Conservation (phyloP, 768 basidiomycete species). For the Mycena maculata region DNA sequence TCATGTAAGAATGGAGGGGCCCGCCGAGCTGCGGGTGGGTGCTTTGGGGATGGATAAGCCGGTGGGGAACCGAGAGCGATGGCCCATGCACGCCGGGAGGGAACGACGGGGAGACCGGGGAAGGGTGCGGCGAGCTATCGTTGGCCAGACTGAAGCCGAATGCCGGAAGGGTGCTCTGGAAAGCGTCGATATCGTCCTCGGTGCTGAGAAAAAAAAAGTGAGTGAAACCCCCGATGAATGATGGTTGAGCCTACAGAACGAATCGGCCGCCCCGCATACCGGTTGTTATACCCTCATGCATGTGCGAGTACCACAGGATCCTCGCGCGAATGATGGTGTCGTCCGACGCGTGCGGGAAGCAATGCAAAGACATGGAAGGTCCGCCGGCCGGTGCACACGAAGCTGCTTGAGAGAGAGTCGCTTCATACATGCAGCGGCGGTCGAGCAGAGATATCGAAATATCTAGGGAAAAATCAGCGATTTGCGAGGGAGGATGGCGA, state of each 20-base stretch:
- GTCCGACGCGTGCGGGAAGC: constrained; percentile 63
- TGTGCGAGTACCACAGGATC: constrained; percentile 91
- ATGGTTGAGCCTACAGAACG: constrained; percentile 66
- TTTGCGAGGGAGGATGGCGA: not conserved
- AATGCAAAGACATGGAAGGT: constrained; percentile 45
- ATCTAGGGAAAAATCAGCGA: constrained; percentile 25
- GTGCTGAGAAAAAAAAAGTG: constrained; percentile 54
- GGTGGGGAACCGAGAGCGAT: constrained; percentile 25
- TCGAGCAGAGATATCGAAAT: constrained; percentile 57
- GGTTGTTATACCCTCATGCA: constrained; percentile 85
- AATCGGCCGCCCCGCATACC: constrained; percentile 89
- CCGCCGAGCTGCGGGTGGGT: constrained; percentile 43
- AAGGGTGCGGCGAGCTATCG: constrained; percentile 44
- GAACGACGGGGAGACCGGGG: constrained; percentile 51
- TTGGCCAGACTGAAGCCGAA: constrained; percentile 40
- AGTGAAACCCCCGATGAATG: constrained; percentile 19
- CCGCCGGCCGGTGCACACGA: constrained; percentile 70
- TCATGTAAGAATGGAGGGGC: constrained; percentile 58
- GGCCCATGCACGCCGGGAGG: constrained; percentile 32
- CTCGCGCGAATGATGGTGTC: constrained; percentile 77
- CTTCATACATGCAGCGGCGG: constrained; percentile 77
- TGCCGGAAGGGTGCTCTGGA: constrained; percentile 72
- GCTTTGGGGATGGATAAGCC: constrained; percentile 34
- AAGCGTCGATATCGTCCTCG: constrained; percentile 79
- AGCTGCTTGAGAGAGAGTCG: constrained; percentile 83